These are phyloP conservation scores for maize (Zea mays) DNA, from an alignment of 176 grass and related monocot genomes.

Conservation along the genomic window DNA sequence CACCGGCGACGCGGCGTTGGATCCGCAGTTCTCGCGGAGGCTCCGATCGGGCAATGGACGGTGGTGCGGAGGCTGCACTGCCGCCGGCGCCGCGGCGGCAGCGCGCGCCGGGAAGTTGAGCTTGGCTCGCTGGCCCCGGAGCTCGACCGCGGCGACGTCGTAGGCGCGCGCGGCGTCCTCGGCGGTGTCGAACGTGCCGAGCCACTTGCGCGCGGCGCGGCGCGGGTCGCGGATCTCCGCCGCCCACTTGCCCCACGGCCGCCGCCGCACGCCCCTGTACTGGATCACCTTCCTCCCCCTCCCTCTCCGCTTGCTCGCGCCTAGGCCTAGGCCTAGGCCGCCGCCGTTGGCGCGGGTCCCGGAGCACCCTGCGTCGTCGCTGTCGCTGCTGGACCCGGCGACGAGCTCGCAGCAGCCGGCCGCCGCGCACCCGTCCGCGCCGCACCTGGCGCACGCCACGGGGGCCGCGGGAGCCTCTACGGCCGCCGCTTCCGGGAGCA, in stretches of 20 bases:
- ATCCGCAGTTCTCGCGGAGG: conserved; percentile 22
- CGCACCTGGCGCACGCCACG: conserved; percentile 43
- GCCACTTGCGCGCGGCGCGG: conserved; percentile 76
- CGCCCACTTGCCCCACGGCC: conserved; percentile 82
- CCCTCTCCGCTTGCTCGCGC: conserved; percentile 41
- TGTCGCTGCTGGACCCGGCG: conserved; percentile 36
- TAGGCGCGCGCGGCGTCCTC: conserved; percentile 75
- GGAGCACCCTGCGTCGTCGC: conserved; percentile 17
- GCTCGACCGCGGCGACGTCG: conserved; percentile 67
- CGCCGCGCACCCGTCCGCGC: conserved; percentile 55
- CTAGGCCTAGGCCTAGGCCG: no score
- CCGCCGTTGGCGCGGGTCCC: not conserved
- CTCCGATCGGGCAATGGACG: not conserved
- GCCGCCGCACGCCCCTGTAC: conserved; percentile 68
- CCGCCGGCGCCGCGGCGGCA: not conserved
- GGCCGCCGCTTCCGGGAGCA: not conserved
- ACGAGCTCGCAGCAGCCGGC: conserved; percentile 46
- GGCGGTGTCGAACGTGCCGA: conserved; percentile 85
- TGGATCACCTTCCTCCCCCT: conserved; percentile 35
- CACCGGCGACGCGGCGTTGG: conserved; percentile 22
- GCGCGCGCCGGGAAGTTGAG: conserved; percentile 60
- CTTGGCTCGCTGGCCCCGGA: conserved; percentile 60
- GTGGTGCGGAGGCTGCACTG: not conserved
- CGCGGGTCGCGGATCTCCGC: conserved; percentile 88
- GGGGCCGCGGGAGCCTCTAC: no score